phyloP scores from a whole-genome alignment of 805 yeast genomes.

The Starmera pachycereana region DNA sequence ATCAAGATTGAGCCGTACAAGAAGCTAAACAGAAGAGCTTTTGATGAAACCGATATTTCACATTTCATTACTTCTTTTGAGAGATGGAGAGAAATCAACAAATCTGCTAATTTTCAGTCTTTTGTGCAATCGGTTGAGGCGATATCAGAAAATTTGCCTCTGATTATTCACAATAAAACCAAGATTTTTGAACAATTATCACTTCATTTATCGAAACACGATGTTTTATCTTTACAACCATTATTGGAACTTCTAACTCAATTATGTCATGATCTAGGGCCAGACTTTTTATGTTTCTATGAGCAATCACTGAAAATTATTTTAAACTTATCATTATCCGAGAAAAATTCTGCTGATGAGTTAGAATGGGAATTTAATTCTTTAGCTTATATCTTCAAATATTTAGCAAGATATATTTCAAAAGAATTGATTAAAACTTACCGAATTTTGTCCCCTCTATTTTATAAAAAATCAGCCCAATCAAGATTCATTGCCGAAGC shows the following conservation, averaged over 20 bases:
- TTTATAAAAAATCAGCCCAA: constrained; percentile 55
- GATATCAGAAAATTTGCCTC: constrained; percentile 63
- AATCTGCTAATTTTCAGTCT: constrained; percentile 59
- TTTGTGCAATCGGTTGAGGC: constrained; percentile 48
- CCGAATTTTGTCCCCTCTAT: constrained; percentile 48
- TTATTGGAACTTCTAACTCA: constrained; percentile 71
- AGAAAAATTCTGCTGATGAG: constrained; percentile 43
- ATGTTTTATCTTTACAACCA: constrained; percentile 69
- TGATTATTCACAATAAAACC: constrained; percentile 60
- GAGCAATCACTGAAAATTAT: constrained; percentile 39
- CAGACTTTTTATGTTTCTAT: constrained; percentile 76
- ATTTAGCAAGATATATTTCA: constrained; percentile 55
- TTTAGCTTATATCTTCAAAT: constrained; percentile 83
- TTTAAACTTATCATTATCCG: constrained; percentile 35
- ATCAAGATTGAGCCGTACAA: constrained; percentile 72
- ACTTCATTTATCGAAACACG: constrained; percentile 40
- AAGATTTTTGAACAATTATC: constrained; percentile 46
- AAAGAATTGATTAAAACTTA: constrained; percentile 64
- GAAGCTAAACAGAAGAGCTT: constrained; percentile 45
- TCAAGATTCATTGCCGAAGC: constrained; percentile 87
- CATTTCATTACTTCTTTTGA: constrained; percentile 71
- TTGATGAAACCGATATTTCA: constrained; percentile 64
- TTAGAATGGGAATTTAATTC: constrained; percentile 81
- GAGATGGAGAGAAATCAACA: constrained; percentile 82
- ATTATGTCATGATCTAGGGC: constrained; percentile 85